Conservation (phyloP, 2,329 filamentous ascomycete genomes). For the Paracoccidioides lutzii region DNA sequence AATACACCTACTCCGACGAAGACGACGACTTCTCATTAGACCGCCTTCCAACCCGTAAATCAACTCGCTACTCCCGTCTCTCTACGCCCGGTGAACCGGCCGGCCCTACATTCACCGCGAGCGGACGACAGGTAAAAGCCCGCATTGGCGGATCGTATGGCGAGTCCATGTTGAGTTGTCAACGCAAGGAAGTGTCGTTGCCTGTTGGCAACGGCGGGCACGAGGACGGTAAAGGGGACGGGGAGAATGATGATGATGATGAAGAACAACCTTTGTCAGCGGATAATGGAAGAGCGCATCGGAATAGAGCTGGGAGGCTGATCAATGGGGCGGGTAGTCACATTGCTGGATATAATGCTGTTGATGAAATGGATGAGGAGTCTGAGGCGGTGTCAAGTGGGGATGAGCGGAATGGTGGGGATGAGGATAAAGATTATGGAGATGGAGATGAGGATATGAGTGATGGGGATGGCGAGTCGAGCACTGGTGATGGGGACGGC, state of each 20-base stretch:
- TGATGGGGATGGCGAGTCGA: slow-evolving; percentile 32
- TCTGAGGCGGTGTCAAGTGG: slow-evolving; percentile 46
- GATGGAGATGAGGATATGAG: slow-evolving; percentile 38
- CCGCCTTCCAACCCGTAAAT: slow-evolving; percentile 47
- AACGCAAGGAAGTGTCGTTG: slow-evolving; percentile 32
- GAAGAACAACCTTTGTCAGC: slow-evolving; percentile 17
- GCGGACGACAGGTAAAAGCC: slow-evolving; percentile 63
- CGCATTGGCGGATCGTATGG: slow-evolving; percentile 44
- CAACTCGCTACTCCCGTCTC: slow-evolving; percentile 49
- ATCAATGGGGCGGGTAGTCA: slow-evolving; percentile 24
- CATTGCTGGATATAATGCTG: slow-evolving; percentile 44
- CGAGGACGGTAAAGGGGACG: slow-evolving; percentile 35
- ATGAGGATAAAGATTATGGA: slow-evolving; percentile 58
- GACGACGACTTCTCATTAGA: slow-evolving; percentile 57
- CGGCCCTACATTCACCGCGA: slow-evolving; percentile 60
- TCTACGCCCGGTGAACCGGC: slow-evolving; percentile 58
- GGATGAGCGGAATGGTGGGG: slow-evolving; percentile 61
- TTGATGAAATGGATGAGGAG: slow-evolving; percentile 53
- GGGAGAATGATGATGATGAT: slow-evolving; percentile 33
- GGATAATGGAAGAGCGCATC: slow-evolving; percentile 30
- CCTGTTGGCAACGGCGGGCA: slow-evolving; percentile 14
- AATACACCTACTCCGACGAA: slow-evolving; percentile 90
- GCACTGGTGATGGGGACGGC: slow-evolving; percentile 29
- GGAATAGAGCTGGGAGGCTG: slow-evolving; percentile 12
- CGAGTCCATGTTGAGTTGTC: slow-evolving; percentile 42